These are phyloP conservation scores for Artemisia annua DNA, from an alignment of 129 eudicot genomes.

Conservation along the genomic window DNA sequence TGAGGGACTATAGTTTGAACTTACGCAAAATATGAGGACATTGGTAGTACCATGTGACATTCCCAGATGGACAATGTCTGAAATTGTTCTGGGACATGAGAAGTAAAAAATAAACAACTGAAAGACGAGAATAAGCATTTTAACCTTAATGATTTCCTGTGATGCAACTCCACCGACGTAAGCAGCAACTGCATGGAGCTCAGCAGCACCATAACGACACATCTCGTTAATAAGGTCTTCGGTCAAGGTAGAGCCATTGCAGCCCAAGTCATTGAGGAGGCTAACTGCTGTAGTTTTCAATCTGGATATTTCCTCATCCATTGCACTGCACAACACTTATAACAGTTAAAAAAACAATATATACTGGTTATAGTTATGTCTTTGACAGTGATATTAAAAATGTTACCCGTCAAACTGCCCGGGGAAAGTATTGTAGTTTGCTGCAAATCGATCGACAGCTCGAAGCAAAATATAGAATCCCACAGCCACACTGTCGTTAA, in stretches of 20 bases:
- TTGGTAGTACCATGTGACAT: no score
- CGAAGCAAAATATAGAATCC: slow-evolving; percentile 89
- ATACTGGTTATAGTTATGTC: not conserved
- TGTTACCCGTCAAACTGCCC: slow-evolving; percentile 97
- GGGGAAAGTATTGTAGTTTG: slow-evolving; percentile 85
- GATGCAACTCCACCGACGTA: slow-evolving; percentile 91
- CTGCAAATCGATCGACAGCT: slow-evolving; percentile 86
- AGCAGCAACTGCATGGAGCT: slow-evolving; percentile 95
- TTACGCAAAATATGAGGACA: no score
- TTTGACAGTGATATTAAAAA: slow-evolving; percentile 4
- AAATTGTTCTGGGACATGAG: not conserved
- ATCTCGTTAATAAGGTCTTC: slow-evolving; percentile 96
- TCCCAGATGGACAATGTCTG: no score
- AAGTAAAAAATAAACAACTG: not conserved
- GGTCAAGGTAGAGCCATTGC: slow-evolving; percentile 77
- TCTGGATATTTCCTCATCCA: slow-evolving; percentile 94
- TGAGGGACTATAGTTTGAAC: no score
- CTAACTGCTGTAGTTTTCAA: slow-evolving; percentile 78
- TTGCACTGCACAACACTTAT: slow-evolving; percentile 47
- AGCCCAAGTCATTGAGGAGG: slow-evolving; percentile 80
- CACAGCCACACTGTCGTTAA: slow-evolving; percentile 62
- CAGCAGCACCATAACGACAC: slow-evolving; percentile 96
- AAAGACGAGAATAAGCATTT: slow-evolving; percentile 1
- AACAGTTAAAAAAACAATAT: not conserved
- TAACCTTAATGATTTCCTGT: slow-evolving; percentile 94